A percentile compares a stretch with the other conserved stretches of the same genome.
These are phyloP conservation scores for Fraxinus anomala DNA, from an alignment of 257 asterid species.

Conservation along the genomic window DNA sequence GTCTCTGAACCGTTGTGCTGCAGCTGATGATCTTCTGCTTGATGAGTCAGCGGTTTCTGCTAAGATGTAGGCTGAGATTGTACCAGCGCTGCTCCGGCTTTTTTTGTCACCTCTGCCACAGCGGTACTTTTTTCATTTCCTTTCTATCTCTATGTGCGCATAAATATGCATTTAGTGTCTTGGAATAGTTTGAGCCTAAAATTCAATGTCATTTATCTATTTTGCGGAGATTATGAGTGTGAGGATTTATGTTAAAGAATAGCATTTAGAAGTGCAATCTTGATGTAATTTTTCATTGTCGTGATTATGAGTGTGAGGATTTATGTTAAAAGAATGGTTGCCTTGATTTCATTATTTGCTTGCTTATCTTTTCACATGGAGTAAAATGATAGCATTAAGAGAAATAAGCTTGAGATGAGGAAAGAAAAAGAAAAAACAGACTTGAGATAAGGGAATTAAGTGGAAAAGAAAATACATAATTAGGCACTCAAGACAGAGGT, in stretches of 20 bases:
- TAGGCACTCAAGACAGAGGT: neutral
- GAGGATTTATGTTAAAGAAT: neutral
- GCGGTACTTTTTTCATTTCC: constrained; percentile 37
- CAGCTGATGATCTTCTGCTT: constrained; percentile 39
- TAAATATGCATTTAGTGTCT: too few species aligned
- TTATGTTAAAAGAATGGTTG: neutral
- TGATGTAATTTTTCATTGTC: neutral
- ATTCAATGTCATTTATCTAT: too few species aligned
- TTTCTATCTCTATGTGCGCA: neutral
- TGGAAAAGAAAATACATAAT: neutral
- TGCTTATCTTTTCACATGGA: neutral
- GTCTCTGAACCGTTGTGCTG: constrained; percentile 29
- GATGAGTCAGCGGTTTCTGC: neutral
- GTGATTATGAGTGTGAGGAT: too few species aligned
- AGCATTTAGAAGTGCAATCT: neutral
- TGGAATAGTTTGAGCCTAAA: neutral
- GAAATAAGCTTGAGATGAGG: neutral
- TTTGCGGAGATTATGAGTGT: neutral
- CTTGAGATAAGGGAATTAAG: neutral
- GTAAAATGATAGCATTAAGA: neutral
- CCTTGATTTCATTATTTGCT: neutral
- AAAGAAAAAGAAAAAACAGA: too few species aligned
- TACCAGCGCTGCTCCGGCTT: constrained; percentile 55
- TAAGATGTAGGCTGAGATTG: constrained; percentile 28
- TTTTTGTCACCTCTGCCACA: constrained; percentile 86